Evolutionary conservation across 225 moss, liverwort and hornwort species (phyloP), one percentile per base, ranked within the genome.

Genomic region (Marchantia polymorpha): DNA sequence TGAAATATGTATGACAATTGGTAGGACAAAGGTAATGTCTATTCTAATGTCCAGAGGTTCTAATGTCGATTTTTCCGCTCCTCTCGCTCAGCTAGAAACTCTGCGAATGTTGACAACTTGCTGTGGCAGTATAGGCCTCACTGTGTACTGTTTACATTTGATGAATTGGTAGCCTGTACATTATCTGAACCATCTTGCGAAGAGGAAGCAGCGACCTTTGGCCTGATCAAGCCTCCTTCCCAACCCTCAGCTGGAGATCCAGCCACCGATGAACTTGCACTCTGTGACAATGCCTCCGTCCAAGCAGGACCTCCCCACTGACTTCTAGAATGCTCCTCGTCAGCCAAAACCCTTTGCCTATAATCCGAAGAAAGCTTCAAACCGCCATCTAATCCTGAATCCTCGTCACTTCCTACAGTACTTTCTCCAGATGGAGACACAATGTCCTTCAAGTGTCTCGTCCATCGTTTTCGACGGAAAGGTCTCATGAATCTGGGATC

Each of bases 401-500:
- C 64, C 77, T 88, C n/a, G 77, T 67, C 46, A 83, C 75, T 75
- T 78, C 15, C 72, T 46, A 52, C 55, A 26, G 31, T 71, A 9
- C 53, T 64, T 30, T 59, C 80, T 26, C 25, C 74, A 61, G 3
- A 10, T 22, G 73, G 55, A 0, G 27, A 51, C 23, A 74, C 65
- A 7, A 82, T 52, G 71, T 63, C 59, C 23, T 87, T 89, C 72
- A 89, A 83, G 17, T 87, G 87, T n/a, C 82, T 82, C 15, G 86
- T 86, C 48, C 88, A 82, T 83, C 86, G 61, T 60, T 80, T 88
- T 70, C 90, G 79, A 25, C 23, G 85, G 22, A 87, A 82, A 13
- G 83, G 77, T 77, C 81, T 80, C 19, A 54, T 89, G 81, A 99
- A 99, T 46, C 93, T 88, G 63, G 83, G 81, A 75, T 92, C 88